A percentile compares a stretch with the other conserved stretches of the same genome.
Conservation (phyloP, 768 basidiomycete species). For the Cystofilobasidium bisporidii region DNA sequence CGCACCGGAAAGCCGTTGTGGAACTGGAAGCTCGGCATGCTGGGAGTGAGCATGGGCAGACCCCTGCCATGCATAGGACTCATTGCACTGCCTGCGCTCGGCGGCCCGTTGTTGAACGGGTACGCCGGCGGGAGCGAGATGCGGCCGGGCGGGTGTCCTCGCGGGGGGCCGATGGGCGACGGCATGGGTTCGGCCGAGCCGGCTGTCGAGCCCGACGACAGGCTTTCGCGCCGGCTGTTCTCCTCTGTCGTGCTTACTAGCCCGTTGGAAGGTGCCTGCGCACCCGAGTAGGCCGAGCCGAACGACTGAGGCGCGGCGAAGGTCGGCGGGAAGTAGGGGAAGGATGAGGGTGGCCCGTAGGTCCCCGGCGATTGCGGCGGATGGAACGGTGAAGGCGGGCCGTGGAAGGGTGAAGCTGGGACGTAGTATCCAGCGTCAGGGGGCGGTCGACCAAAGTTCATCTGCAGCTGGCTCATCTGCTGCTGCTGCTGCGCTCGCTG, state of each 20-base stretch:
- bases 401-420: conserved; percentile 39
- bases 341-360: neutral
- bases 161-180: neutral
- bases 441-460: conserved; percentile 30
- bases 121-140: conserved; percentile 54
- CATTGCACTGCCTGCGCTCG: conserved; percentile 43
- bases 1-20: neutral
- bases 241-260: neutral
- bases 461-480: neutral
- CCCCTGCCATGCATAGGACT: conserved; percentile 55
- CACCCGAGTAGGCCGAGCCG: neutral
- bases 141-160: conserved; percentile 53
- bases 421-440: conserved; percentile 37
- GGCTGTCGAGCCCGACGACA: conserved; percentile 16
- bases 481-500: conserved; percentile 2
- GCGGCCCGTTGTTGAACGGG: conserved; percentile 30
- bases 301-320: neutral
- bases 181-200: conserved; percentile 25
- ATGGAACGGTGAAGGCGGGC: conserved; percentile 33
- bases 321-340: neutral
- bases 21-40: conserved; percentile 92
- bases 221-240: neutral
- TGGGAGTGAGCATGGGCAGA: conserved; percentile 87
- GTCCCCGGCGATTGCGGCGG: conserved; percentile 16
- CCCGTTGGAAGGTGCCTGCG: neutral